Conservation (phyloP, 345 rosid species). For the Gossypium mustelinum region DNA sequence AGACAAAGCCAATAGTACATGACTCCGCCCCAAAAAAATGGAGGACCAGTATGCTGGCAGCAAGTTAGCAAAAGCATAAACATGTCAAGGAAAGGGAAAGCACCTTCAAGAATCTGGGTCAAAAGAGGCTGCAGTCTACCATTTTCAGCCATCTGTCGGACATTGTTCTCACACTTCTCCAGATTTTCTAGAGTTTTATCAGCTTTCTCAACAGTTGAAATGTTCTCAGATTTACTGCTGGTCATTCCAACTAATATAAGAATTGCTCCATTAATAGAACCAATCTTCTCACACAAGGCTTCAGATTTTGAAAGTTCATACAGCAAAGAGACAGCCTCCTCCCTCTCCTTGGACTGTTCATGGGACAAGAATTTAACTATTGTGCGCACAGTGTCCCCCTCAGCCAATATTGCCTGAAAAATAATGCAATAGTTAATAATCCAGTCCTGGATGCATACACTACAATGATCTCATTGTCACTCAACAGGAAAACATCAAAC, state of each 20-base stretch:
- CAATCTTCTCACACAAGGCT: constrained; percentile 83
- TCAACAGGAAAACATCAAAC: constrained; percentile 20
- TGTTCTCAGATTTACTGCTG: constrained; percentile 81
- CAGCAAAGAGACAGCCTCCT: constrained; percentile 78
- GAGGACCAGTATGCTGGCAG: constrained; percentile 10
- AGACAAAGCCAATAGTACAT: neutral
- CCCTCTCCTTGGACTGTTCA: constrained; percentile 76
- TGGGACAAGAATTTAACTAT: constrained; percentile 74
- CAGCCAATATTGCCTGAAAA: constrained; percentile 72
- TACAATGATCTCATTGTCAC: neutral
- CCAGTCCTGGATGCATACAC: constrained; percentile 9
- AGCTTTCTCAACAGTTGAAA: constrained; percentile 82
- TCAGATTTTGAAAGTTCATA: constrained; percentile 85
- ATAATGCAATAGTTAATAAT: constrained; percentile 19
- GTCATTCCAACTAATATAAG: constrained; percentile 85
- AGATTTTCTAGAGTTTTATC: constrained; percentile 72
- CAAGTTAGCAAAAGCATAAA: constrained; percentile 15
- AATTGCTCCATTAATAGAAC: constrained; percentile 84
- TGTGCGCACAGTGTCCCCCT: constrained; percentile 90
- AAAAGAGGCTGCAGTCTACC: constrained; percentile 86
- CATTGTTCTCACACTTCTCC: constrained; percentile 76
- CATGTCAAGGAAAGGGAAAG: constrained; percentile 8
- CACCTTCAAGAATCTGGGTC: constrained; percentile 78
- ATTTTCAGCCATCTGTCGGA: constrained; percentile 82
- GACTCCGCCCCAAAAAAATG: neutral